phyloP scores from a whole-genome alignment of 2,329 filamentous ascomycete species.

The Aspergillus tubingensis region DNA sequence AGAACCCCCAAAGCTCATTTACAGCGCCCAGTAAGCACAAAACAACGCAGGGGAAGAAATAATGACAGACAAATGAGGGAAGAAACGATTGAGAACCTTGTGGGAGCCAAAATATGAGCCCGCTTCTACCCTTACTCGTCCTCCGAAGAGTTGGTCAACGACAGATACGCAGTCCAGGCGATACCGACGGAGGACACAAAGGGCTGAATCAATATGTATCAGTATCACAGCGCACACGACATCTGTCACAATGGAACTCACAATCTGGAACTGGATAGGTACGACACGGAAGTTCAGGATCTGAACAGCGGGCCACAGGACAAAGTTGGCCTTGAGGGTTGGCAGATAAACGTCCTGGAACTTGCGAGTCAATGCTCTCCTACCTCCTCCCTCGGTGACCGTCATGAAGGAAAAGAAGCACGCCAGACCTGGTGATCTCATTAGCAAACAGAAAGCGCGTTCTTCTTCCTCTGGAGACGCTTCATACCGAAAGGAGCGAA shows the following conservation, averaged over 20 bases:
- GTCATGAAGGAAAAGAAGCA: constrained; percentile 97
- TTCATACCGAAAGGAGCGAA: constrained; percentile 80
- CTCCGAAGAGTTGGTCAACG: constrained; percentile 83
- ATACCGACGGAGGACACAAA: constrained; percentile 96
- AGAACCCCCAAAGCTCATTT: constrained; percentile 8
- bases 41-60: constrained; percentile 5
- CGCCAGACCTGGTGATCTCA: constrained; percentile 61
- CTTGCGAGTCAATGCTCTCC: constrained; percentile 76
- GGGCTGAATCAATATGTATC: constrained; percentile 58
- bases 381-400: constrained; percentile 85
- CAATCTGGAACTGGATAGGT: constrained; percentile 94
- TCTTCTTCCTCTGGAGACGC: constrained; percentile 1
- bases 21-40: constrained; percentile 20
- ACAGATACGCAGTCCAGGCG: constrained; percentile 96
- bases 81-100: constrained; percentile 8
- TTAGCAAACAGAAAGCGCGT: constrained; percentile 10
- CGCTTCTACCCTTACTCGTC: constrained; percentile 51
- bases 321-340: constrained; percentile 91
- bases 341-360: constrained; percentile 92
- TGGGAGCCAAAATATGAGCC: background rate
- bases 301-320: constrained; percentile 94
- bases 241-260: constrained; percentile 54
- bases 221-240: background rate
- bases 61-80: constrained; percentile 7
- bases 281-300: constrained; percentile 95